Evolutionary conservation across 805 yeast species (phyloP).

Genomic region (Myxozyma lipomycoides): DNA sequence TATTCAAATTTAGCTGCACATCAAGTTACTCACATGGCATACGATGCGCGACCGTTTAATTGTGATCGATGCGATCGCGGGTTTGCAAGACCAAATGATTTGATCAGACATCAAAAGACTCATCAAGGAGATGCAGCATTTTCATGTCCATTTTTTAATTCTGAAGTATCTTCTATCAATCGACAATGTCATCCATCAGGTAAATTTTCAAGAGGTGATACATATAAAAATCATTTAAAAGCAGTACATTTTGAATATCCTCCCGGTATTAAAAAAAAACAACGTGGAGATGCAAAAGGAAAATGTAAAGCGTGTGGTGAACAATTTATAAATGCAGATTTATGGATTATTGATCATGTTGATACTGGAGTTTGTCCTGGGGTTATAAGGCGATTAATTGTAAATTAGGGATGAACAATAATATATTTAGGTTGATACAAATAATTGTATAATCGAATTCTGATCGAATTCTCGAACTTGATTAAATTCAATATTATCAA

Average conservation of each 20-base stretch:
- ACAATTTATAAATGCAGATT: conserved; percentile 64
- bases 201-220: conserved; percentile 82
- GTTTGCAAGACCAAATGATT: conserved; percentile 82
- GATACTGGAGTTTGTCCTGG: too few relatives aligned
- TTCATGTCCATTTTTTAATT: conserved; percentile 68
- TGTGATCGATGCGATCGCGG: conserved; percentile 79
- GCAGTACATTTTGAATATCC: conserved; percentile 90
- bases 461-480: too few relatives aligned
- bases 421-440: too few relatives aligned
- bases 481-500: too few relatives aligned
- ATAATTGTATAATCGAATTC: too few relatives aligned
- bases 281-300: conserved; percentile 65
- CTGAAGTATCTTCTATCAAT: conserved; percentile 22
- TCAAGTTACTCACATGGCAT: conserved; percentile 69
- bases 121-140: conserved; percentile 78
- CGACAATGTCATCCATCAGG: conserved; percentile 72
- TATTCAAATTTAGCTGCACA: conserved; percentile 83
- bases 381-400: too few relatives aligned
- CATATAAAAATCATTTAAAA: conserved; percentile 84
- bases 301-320: conserved; percentile 72
- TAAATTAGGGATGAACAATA: too few relatives aligned
- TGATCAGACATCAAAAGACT: conserved; percentile 77
- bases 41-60: conserved; percentile 68
- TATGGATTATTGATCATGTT: conserved; percentile 74
- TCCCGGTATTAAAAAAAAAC: conserved; percentile 74